These are phyloP conservation scores for Talaromyces nanjingensis DNA, from an alignment of 495 filamentous ascomycete genomes.

Conservation along the genomic window DNA sequence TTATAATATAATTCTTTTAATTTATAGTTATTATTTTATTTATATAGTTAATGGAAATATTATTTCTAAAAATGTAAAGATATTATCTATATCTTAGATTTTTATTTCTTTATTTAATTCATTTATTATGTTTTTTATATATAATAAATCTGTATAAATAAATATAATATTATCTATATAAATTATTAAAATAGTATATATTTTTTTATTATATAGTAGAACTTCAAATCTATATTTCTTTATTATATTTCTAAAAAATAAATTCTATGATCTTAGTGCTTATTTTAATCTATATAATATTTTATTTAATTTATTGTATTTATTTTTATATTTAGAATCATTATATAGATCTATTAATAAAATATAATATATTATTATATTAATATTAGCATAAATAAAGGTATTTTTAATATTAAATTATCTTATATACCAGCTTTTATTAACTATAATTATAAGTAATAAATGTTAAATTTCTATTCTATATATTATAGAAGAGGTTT, in stretches of 20 bases:
- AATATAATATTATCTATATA: too few species aligned
- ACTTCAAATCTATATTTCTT: background rate
- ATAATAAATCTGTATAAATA: too few species aligned
- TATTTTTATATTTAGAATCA: background rate
- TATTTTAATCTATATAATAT: background rate
- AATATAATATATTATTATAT: background rate
- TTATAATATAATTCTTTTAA: too few species aligned
- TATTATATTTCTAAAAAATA: background rate
- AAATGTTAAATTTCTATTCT: slow-evolving; percentile 2
- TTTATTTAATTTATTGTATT: background rate
- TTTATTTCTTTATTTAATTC: too few species aligned
- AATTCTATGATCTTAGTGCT: background rate
- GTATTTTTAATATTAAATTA: background rate
- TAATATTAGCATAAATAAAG: background rate
- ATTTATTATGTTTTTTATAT: too few species aligned
- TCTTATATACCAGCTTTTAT: slow-evolving; percentile 1
- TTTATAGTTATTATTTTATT: too few species aligned
- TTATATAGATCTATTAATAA: background rate
- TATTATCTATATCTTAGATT: too few species aligned
- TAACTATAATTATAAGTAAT: slow-evolving; percentile 1
- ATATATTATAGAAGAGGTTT: background rate
- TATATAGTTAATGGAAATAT: too few species aligned
- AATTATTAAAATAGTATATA: too few species aligned
- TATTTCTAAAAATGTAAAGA: too few species aligned
- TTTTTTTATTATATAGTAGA: too few species aligned